Base-by-base conservation (phyloP, 2,329 filamentous ascomycete genomes). In the Pseudopithomyces maydicus region DNA sequence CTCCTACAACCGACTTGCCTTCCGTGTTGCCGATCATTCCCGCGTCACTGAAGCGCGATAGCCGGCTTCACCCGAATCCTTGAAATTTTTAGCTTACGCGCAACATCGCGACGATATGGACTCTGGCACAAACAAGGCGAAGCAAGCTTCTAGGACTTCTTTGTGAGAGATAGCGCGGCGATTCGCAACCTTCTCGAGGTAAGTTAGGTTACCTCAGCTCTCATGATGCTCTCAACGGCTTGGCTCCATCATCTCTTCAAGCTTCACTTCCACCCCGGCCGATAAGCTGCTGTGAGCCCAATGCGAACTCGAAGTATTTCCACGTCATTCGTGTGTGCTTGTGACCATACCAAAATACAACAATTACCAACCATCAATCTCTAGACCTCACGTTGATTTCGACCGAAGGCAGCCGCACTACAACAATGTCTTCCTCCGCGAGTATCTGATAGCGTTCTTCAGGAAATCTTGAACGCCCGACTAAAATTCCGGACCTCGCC, bases 41-140 rank as follows among this genome's bases (percentile, higher is more conserved):
- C 45, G 53, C 33, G 39, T 61, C 57, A 55, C 22, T 48, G 45
- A 58, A 57, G 38, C 45, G 44, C 19, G 4, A 22, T 33, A 47
- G 39, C 63, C 63, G 63, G 56, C 36, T 59, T 55, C 46, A 48
- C 59, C 63, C 63, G 63, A 65, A 32, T 26, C 47, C 26, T 50
- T 19, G 26, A 60, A 63, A 57, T 45, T 60, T 57, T 59, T 44
- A 48, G 48, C 52, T 54, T 35, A 50, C 47, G 29, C 47, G 47
- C 47, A 39, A 41, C 38, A 41, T 48, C 46, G 46, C 43, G 22
- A 10, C 52, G 58, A 20, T 12, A 66, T 66, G 63, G 57, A 60
- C 51, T 58, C 57, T 32, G 59, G 57, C 58, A 32, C 57, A 23
- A 58, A 35, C 36, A 35, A 47, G 39, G 42, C 45, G 19, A 22